phyloP scores from a whole-genome alignment of 2,329 filamentous ascomycete species.

The Venturiaceae sp. region DNA sequence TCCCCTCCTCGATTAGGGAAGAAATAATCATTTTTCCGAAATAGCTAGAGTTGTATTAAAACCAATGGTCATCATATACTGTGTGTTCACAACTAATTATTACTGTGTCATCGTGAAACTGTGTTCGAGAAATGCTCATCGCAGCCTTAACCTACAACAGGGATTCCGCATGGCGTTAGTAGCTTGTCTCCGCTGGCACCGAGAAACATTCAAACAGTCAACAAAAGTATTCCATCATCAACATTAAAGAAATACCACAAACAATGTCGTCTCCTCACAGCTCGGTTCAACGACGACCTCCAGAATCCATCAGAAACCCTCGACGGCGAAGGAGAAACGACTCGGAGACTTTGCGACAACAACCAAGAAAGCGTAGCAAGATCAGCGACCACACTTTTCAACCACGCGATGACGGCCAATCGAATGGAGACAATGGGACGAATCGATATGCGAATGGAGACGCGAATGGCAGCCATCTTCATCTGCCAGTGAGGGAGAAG shows the following conservation, averaged over 20 bases:
- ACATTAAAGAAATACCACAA: neutral
- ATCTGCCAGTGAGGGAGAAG: constrained; percentile 30
- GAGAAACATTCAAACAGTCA: neutral
- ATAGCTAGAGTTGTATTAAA: too few relatives aligned
- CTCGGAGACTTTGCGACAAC: constrained; percentile 14
- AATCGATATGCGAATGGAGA: constrained; percentile 15
- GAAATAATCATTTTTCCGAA: too few relatives aligned
- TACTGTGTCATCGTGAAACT: too few relatives aligned
- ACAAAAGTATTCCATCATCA: neutral
- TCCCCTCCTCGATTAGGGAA: too few relatives aligned
- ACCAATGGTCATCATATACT: too few relatives aligned
- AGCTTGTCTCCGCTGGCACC: too few relatives aligned
- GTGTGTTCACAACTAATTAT: too few relatives aligned
- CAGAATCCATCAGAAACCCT: constrained; percentile 21
- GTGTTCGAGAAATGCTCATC: too few relatives aligned
- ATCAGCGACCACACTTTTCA: constrained; percentile 31
- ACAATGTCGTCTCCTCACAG: neutral
- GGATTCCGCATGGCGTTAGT: too few relatives aligned
- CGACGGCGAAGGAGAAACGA: constrained; percentile 35
- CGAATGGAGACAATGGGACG: neutral
- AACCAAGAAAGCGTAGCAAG: constrained; percentile 35
- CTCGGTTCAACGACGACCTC: neutral
- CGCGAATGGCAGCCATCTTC: constrained; percentile 22
- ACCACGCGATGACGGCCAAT: constrained; percentile 8
- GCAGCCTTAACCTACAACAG: too few relatives aligned